phyloP scores from a whole-genome alignment of 345 rosid species.

The Iberis pinnata region DNA sequence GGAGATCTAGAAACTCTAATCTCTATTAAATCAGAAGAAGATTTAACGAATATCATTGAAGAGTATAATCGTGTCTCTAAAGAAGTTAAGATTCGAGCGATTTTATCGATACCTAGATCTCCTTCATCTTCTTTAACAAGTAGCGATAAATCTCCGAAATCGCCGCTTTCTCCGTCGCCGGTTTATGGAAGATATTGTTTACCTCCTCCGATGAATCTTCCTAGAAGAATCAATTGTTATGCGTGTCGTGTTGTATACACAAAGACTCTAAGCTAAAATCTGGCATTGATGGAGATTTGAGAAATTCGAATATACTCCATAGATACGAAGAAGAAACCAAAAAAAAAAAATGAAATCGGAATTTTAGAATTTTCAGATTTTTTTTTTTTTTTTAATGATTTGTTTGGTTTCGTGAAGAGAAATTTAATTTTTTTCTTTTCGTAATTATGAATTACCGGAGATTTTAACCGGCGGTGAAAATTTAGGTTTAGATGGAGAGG shows the following conservation, averaged over 20 bases:
- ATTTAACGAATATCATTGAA: conserved; percentile 43
- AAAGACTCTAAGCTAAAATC: conserved; percentile 24
- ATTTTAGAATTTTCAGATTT: neutral
- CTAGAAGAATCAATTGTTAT: conserved; percentile 17
- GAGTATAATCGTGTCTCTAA: conserved; percentile 35
- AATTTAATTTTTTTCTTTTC: neutral
- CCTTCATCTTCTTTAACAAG: conserved; percentile 47
- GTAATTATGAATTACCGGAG: neutral
- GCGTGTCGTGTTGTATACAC: conserved; percentile 21
- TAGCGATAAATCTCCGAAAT: conserved; percentile 28
- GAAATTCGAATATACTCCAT: conserved; percentile 14
- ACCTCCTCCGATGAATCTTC: conserved; percentile 20
- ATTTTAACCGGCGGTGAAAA: too few species aligned
- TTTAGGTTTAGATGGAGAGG: conserved; percentile 9
- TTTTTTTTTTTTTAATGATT: too few species aligned
- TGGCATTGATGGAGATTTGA: conserved; percentile 24
- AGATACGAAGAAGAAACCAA: neutral
- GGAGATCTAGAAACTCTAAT: conserved; percentile 78
- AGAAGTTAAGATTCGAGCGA: conserved; percentile 43
- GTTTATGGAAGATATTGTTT: conserved; percentile 3
- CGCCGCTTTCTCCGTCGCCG: conserved; percentile 23
- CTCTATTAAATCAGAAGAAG: conserved; percentile 73
- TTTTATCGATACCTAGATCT: conserved; percentile 39
- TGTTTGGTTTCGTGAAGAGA: conserved; percentile 13
- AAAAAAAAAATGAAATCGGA: neutral